Evolutionary conservation across 331 rosid species (phyloP), one percentile per base, ranked within the genome.

Genomic region (Rhamnella rubrinervis): DNA sequence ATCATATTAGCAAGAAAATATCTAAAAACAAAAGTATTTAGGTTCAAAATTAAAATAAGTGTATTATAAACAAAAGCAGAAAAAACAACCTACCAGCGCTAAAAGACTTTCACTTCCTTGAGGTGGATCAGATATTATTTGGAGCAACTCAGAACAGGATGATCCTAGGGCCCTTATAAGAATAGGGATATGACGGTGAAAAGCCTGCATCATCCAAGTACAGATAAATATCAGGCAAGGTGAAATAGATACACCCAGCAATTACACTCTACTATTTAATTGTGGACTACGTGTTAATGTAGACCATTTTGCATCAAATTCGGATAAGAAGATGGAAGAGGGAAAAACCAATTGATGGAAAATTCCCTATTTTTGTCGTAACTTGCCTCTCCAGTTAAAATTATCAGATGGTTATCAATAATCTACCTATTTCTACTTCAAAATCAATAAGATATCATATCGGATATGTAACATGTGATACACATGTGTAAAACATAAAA

Each of bases 31-130:
- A 71, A 7, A 68, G 13, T 10, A 63, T 16, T 31, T 31, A 31
- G 35, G 3, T 31, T 31, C 5, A 31, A 31, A 11, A 61, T 52
- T 13, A 49, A 61, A 20, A 41, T 28, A 51, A 56, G 46, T 40
- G 25, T 37, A 58, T 12, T 40, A 53, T n/a, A 2, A 66, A 78
- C 56, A 70, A 75, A 56, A 31, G 40, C 64, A 69, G 68, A 68
- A 70, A 63, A 52, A 19, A 37, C 55, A 70, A 78, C 76, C 70
- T 82, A 95, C 99, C 97, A 89, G 71, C 21, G 85, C 85, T 75
- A 95, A 79, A 70, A 95, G 99, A 81, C 83, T 87, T 85, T 95
- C 99, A 83, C 99, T 91, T 81, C 96, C 97, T 86, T 86, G 87
- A 13, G 99, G 99, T 19, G 99, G 99, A 86, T 95, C 92, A 35